Evolutionary conservation across 2,329 filamentous ascomycete species (phyloP), one percentile per base, ranked within the genome.

Genomic region (Microcyclospora tardicrescens): DNA sequence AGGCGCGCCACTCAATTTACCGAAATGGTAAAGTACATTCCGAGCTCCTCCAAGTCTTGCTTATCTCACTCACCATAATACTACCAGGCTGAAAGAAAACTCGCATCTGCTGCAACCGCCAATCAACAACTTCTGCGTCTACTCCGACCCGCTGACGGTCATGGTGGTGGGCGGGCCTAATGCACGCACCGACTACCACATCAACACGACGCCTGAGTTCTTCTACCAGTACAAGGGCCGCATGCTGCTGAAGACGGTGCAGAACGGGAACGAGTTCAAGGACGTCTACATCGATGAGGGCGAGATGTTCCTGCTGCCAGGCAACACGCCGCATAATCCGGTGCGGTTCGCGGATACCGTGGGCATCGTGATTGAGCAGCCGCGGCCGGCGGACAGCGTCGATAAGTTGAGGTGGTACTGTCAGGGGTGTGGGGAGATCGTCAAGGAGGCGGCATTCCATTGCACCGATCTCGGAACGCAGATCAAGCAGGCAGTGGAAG

Each of bases 81-180:
- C 10, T 14, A 16, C 3, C 42, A 95, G 87, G 89, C 79, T 98
- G 31, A 73, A 84, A 54, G 76, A 87, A 59, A 96, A 96, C 63
- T 81, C 82, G 0, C 87, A 96, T 59, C 79, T 96, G 44, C 76
- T 95, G 41, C 77, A 94, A 61, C 91, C 91, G 0, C 91, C 91
- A 1, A 79, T 96, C 56, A 95, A 95, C 67, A 96, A 96, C 67
- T 93, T 91, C 69, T 95, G 87, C 66, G 84, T 96, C 55, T 93
- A 94, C 67, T 82, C 93, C 59, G 74, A 82, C 39, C 74, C 75
- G 55, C 75, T 89, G 43, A 86, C 81, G 32, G 81, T 91, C 57
- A 91, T 91, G 83, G 86, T 94, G 53, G 87, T 98, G 45, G 91
- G 91, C 58, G 91, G 91, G 10, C 91, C 91, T 55, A 96, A 96